Percentiles rank a stretch among this genome's conserved stretches.
These are phyloP conservation scores for Euphorbia lathyris DNA, from an alignment of 345 rosid species.

Conservation along the genomic window DNA sequence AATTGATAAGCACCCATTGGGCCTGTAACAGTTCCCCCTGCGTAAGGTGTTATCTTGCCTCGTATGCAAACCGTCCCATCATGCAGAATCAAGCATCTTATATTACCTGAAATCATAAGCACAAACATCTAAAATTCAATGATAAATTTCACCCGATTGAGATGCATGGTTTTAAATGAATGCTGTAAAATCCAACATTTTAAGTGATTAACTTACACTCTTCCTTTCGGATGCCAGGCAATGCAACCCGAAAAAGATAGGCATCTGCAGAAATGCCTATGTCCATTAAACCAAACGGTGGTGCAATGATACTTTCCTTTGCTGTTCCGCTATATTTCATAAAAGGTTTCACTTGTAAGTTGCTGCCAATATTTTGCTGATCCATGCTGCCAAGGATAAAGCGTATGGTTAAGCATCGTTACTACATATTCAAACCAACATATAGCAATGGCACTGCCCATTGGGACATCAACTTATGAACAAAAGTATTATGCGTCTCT, in stretches of 20 bases:
- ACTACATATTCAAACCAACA: not conserved
- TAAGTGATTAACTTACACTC: conserved; percentile 31
- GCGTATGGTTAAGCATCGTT: not conserved
- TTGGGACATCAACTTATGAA: not conserved
- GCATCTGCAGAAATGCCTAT: conserved; percentile 58
- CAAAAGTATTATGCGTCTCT: not conserved
- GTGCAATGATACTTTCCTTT: conserved; percentile 43
- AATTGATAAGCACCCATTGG: conserved; percentile 30
- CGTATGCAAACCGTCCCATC: conserved; percentile 56
- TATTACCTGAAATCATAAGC: conserved; percentile 38
- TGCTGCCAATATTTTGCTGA: not conserved
- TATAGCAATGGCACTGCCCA: not conserved
- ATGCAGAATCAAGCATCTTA: conserved; percentile 49
- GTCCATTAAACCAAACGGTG: conserved; percentile 62
- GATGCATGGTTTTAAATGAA: too few relatives aligned
- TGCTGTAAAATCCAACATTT: not conserved
- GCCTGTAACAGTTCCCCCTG: conserved; percentile 30
- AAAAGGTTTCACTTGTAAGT: conserved; percentile 30
- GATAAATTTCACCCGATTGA: not conserved
- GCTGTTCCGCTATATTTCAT: conserved; percentile 53
- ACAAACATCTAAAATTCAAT: not conserved
- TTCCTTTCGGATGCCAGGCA: conserved; percentile 58
- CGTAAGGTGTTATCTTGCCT: conserved; percentile 38
- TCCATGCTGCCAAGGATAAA: conserved; percentile 9
- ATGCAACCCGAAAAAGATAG: conserved; percentile 63